Evolutionary conservation across 202 grass and related monocot species (phyloP).

Genomic region (Zoysia matrella): DNA sequence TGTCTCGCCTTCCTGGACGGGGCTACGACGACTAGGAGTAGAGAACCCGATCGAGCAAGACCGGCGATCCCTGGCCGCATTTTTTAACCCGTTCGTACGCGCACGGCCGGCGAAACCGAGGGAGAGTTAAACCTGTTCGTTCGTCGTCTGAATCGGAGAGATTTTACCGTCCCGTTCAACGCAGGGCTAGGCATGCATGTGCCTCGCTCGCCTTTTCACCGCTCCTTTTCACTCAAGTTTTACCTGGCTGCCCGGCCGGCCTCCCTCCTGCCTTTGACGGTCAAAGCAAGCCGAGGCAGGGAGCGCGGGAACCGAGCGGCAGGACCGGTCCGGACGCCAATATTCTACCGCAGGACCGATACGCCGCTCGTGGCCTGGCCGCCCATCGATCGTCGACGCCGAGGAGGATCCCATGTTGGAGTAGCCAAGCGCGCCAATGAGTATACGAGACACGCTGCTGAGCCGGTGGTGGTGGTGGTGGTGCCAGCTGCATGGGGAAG

Average conservation of each 20-base stretch:
- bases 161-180: too few species aligned
- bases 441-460: too few species aligned
- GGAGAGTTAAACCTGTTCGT: conserved; percentile 5
- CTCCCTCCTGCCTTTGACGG: conserved; percentile 33
- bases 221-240: background rate
- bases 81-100: conserved; percentile 16
- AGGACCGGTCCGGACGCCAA: conserved; percentile 45
- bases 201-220: conserved; percentile 40
- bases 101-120: background rate
- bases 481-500: conserved; percentile 37
- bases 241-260: background rate
- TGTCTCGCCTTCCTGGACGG: conserved; percentile 23
- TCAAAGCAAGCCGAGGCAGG: conserved; percentile 51
- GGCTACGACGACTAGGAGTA: background rate
- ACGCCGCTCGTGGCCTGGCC: conserved; percentile 37
- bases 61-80: background rate
- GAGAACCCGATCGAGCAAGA: background rate
- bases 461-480: background rate
- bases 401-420: conserved; percentile 52
- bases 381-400: background rate
- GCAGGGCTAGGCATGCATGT: background rate
- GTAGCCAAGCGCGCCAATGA: too few species aligned
- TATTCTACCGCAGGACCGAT: conserved; percentile 52
- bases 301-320: conserved; percentile 50
- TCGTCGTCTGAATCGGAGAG: background rate